Percentiles rank a stretch among this genome's conserved stretches.
Conservation (phyloP, 768 basidiomycete species). For the Coprinopsis strossmayeri region DNA sequence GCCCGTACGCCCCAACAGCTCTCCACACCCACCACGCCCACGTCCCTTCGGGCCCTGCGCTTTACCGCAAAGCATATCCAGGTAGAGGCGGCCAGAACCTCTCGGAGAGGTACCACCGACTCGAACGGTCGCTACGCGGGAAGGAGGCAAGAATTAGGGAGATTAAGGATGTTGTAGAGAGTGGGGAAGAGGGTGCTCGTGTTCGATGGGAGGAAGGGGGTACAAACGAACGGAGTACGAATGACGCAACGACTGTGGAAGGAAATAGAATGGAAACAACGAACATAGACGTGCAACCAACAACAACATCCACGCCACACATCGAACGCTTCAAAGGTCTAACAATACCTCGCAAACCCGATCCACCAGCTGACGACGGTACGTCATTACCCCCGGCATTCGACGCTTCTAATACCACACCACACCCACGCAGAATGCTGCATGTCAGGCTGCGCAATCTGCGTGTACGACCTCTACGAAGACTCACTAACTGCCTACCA, state of each 20-base stretch:
- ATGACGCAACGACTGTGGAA: background rate
- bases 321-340: constrained; percentile 52
- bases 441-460: constrained; percentile 92
- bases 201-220: background rate
- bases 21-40: too few species aligned
- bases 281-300: constrained; percentile 7
- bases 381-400: constrained; percentile 13
- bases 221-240: background rate
- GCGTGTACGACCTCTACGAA: constrained; percentile 84
- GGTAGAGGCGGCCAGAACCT: background rate
- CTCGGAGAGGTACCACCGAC: background rate
- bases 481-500: constrained; percentile 63
- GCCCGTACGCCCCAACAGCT: too few species aligned
- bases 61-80: background rate
- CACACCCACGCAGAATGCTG: constrained; percentile 62
- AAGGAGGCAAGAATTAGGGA: background rate
- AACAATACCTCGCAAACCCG: constrained; percentile 55
- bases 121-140: background rate
- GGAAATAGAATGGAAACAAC: background rate
- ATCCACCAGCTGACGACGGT: constrained; percentile 64
- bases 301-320: too few species aligned
- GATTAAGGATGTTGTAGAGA: background rate
- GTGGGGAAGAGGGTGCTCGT: background rate
- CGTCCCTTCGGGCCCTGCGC: background rate
- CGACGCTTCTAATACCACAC: background rate